Evolutionary conservation across 768 basidiomycete genomes (phyloP).

Genomic region (Pleurotus eryngii): DNA sequence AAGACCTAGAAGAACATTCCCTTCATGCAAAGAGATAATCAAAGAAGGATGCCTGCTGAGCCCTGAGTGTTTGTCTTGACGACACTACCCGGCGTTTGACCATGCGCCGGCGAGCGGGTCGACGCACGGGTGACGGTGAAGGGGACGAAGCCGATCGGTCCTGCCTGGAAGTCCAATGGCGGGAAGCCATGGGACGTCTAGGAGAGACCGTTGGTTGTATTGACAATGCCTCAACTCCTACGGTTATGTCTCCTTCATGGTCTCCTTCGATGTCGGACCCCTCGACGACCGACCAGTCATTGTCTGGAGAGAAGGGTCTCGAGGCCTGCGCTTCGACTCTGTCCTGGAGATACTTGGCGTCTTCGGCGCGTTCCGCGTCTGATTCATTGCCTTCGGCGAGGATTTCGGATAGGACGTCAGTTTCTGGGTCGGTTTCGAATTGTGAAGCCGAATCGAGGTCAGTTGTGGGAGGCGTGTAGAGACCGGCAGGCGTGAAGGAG

Average conservation of each 20-base stretch:
- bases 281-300: slow-evolving; percentile 36
- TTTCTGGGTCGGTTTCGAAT: slow-evolving; percentile 44
- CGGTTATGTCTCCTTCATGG: slow-evolving; percentile 25
- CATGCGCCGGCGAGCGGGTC: slow-evolving; percentile 26
- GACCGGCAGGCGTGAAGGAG: slow-evolving; percentile 31
- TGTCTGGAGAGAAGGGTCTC: slow-evolving; percentile 10
- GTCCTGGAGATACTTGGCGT: slow-evolving; percentile 19
- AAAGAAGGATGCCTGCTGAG: slow-evolving; percentile 29
- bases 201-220: slow-evolving; percentile 17
- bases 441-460: slow-evolving; percentile 59
- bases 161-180: slow-evolving; percentile 21
- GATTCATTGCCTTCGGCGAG: slow-evolving; percentile 44
- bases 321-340: slow-evolving; percentile 18
- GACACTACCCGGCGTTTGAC: slow-evolving; percentile 8
- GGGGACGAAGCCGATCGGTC: slow-evolving; percentile 48
- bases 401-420: slow-evolving; percentile 49
- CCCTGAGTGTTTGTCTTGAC: slow-evolving; percentile 1
- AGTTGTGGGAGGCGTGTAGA: slow-evolving; percentile 74
- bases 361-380: slow-evolving; percentile 26
- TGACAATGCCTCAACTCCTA: slow-evolving; percentile 31
- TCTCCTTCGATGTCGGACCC: slow-evolving; percentile 28
- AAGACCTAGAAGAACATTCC: background rate
- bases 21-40: slow-evolving; percentile 43
- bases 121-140: slow-evolving; percentile 47
- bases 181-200: slow-evolving; percentile 16